phyloP scores from a whole-genome alignment of 202 grass and related monocot genomes.

The Schoenoplectus triqueter region DNA sequence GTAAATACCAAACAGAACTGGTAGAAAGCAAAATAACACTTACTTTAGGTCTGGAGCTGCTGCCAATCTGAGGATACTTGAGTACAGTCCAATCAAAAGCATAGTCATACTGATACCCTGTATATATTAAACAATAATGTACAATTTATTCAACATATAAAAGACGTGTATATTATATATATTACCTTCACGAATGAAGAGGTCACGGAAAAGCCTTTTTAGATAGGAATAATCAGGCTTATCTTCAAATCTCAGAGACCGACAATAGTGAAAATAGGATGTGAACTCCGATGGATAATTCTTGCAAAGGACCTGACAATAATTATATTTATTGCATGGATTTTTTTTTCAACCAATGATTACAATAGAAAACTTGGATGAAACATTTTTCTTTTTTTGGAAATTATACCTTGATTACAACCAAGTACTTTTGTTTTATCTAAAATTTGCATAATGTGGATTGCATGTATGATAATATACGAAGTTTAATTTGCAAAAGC shows the following conservation, averaged over 20 bases:
- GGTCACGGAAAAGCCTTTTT: constrained; percentile 76
- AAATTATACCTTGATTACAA: not conserved
- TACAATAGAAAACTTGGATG: not conserved
- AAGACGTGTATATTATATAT: not conserved
- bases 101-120: constrained; percentile 91
- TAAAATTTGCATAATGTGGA: not conserved
- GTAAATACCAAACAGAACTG: not conserved
- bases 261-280: constrained; percentile 93
- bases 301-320: constrained; percentile 76
- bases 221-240: constrained; percentile 89
- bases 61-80: constrained; percentile 66
- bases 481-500: too few relatives aligned
- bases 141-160: constrained; percentile 13
- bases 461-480: not conserved
- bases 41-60: constrained; percentile 71
- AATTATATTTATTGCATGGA: constrained; percentile 38
- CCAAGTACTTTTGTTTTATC: not conserved
- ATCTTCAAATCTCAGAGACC: constrained; percentile 95
- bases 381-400: not conserved
- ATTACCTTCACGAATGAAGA: constrained; percentile 83
- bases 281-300: constrained; percentile 79
- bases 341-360: constrained; percentile 14
- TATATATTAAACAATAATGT: constrained; percentile 41
- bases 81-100: constrained; percentile 91
- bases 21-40: constrained; percentile 32